phyloP scores from a whole-genome alignment of 176 grass and related monocot genomes.

The Zea mays region DNA sequence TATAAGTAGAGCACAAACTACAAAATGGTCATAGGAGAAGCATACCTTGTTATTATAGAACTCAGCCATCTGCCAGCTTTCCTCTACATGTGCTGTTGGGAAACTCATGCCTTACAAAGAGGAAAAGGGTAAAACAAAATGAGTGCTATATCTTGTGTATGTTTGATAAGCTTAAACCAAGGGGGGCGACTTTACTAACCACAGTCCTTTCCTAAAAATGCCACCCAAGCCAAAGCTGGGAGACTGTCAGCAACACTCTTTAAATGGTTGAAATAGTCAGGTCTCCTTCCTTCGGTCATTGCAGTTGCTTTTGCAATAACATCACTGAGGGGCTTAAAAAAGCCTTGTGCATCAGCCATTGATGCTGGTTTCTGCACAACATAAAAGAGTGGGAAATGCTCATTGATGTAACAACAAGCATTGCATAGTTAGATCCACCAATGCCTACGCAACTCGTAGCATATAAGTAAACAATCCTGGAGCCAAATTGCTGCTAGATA shows the following conservation, averaged over 20 bases:
- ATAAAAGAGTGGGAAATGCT: neutral
- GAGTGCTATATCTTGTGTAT: neutral
- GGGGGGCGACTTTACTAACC: constrained; percentile 54
- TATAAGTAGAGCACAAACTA: constrained; percentile 1
- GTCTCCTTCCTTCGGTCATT: constrained; percentile 90
- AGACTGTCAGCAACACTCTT: constrained; percentile 90
- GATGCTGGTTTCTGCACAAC: constrained; percentile 77
- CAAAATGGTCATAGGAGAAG: neutral
- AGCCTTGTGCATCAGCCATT: constrained; percentile 57
- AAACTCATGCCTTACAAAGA: constrained; percentile 80
- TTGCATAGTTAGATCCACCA: constrained; percentile 31
- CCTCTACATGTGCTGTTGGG: constrained; percentile 92
- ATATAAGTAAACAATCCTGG: neutral
- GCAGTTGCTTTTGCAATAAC: constrained; percentile 59
- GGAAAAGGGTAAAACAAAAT: constrained; percentile 21
- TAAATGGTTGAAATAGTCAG: constrained; percentile 89
- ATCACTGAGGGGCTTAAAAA: constrained; percentile 81
- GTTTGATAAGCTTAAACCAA: neutral
- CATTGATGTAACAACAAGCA: neutral
- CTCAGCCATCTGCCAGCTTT: constrained; percentile 99
- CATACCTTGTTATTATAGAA: constrained; percentile 99
- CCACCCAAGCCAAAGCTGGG: constrained; percentile 84
- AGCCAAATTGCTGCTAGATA: neutral
- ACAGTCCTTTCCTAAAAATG: constrained; percentile 86
- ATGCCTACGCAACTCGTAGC: constrained; percentile 5